Evolutionary conservation across 305 asterid species (phyloP).

Genomic region (Fraxinus angustifolia): DNA sequence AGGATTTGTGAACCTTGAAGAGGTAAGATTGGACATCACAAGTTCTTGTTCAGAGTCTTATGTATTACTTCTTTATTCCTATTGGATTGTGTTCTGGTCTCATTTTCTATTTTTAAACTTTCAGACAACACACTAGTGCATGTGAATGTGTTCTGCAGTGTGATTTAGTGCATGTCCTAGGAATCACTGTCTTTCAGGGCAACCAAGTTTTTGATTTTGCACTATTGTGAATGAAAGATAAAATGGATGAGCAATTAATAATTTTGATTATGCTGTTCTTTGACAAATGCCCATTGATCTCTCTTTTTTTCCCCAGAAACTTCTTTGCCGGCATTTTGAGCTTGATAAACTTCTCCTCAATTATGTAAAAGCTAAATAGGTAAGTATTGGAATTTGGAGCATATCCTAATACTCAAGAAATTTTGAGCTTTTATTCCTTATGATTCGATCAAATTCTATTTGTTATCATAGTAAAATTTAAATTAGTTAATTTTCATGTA

Average conservation of each 20-base stretch:
- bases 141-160: not conserved
- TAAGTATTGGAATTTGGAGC: conserved; percentile 22
- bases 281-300: not conserved
- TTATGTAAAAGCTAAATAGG: conserved; percentile 75
- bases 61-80: not conserved
- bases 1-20: not conserved
- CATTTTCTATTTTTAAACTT: not conserved
- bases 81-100: not conserved
- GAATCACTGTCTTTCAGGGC: not conserved
- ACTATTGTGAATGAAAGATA: not conserved
- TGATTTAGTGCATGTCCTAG: conserved; percentile 1
- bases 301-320: conserved; percentile 51
- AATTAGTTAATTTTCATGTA: not conserved
- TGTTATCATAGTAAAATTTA: not conserved
- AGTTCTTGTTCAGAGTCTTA: not conserved
- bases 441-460: not conserved
- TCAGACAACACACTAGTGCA: not conserved
- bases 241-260: not conserved
- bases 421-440: not conserved
- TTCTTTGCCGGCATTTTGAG: conserved; percentile 87
- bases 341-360: conserved; percentile 85
- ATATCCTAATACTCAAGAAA: not conserved
- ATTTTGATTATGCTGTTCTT: conserved; percentile 10
- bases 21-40: not conserved
- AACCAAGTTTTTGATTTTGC: conserved; percentile 2